Evolutionary conservation across 768 basidiomycete species (phyloP), one percentile per base, ranked within the genome.

Genomic region (Candolleomyces aberdarensis): DNA sequence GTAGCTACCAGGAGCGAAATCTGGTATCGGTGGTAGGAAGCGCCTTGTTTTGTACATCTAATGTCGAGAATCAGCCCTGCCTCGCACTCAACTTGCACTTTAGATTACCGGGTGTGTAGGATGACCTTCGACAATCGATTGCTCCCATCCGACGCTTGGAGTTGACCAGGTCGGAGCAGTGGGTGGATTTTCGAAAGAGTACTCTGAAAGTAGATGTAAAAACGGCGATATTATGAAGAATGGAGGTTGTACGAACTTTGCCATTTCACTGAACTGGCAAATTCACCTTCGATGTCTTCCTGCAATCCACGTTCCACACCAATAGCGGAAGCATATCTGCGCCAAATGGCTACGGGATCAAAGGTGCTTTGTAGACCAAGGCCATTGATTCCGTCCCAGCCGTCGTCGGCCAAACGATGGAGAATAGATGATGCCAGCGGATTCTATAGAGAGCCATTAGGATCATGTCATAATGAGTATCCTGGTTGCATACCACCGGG

Each of bases 101-200:
- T 20, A 44, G 22, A 75, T 61, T 63, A 84, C 84, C 15, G 85
- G 83, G 69, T 86, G 85, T 0, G 80, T 85, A 3, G 83, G 83
- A 66, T 86, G 85, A 0, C 84, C 83, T 67, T 85, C 83, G 19
- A 84, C 80, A 31, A 85, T 83, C 1, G 83, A 84, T 65, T 85
- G 82, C 61, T 86, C 83, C 85, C 85, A 86, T 40, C 75, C 78
- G 13, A 86, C 79, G 58, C 83, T 84, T 0, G 80, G 67, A 22
- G 80, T 81, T 4, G 68, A 60, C 44, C 84, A 79, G 5, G 72
- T 66, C 0, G 85, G 82, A 4, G 78, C 74, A 32, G 58, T 62
- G 1, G 80, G 81, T 14, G 83, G 83, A 51, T 82, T 66, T 52
- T 81, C 77, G 57, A 81, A 85, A 2, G 83, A 79, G 67, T 81